phyloP scores from a whole-genome alignment of 75 land plant genomes.

The Chamaecyparis obtusa region DNA sequence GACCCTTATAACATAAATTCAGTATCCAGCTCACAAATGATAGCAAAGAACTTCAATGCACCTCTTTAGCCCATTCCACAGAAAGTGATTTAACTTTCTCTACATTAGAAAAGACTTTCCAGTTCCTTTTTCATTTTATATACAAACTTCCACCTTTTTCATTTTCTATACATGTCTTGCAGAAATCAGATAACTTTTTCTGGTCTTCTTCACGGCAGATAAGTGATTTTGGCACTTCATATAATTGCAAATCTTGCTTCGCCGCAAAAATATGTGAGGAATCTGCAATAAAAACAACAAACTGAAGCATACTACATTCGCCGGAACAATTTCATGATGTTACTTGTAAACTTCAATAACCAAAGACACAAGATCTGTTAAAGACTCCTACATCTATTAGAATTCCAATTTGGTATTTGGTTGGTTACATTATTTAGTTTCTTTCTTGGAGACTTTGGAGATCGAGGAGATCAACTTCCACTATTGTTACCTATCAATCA shows the following conservation, averaged over 20 bases:
- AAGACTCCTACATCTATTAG: slow-evolving; percentile 10
- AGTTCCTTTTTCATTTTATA: slow-evolving; percentile 91
- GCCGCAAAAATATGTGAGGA: slow-evolving; percentile 61
- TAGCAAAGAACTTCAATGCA: slow-evolving; percentile 7
- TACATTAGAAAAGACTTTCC: slow-evolving; percentile 86
- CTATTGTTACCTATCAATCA: not conserved
- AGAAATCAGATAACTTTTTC: slow-evolving; percentile 65
- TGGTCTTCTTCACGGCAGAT: slow-evolving; percentile 86
- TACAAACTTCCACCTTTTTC: slow-evolving; percentile 85
- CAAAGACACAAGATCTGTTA: not conserved
- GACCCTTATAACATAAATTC: not conserved
- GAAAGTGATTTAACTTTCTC: slow-evolving; percentile 57
- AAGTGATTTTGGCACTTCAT: slow-evolving; percentile 51
- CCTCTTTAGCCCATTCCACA: slow-evolving; percentile 69
- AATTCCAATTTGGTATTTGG: slow-evolving; percentile 34
- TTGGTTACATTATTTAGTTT: not conserved
- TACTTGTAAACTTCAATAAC: not conserved
- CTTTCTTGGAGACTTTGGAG: slow-evolving; percentile 9
- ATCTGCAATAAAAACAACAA: slow-evolving; percentile 47
- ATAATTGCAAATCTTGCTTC: slow-evolving; percentile 82
- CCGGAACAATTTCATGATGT: not conserved
- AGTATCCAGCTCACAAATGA: not conserved
- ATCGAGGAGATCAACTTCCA: not conserved
- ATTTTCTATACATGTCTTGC: slow-evolving; percentile 62
- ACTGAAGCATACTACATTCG: not conserved